phyloP scores from a whole-genome alignment of 2,329 filamentous ascomycete species.

The Fusarium drepaniforme region DNA sequence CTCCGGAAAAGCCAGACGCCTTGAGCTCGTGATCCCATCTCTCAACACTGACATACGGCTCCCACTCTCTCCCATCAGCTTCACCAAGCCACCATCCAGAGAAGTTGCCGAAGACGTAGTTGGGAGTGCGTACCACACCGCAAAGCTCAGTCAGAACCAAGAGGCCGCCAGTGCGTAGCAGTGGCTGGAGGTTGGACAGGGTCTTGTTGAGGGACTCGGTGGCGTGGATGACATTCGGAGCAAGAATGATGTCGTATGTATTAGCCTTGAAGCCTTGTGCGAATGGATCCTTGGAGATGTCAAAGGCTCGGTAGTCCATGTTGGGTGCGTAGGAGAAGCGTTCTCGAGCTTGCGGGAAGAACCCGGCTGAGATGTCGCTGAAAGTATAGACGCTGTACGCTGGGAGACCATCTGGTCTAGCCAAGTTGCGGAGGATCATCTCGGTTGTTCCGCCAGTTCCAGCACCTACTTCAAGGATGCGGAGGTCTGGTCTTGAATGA shows the following conservation, averaged over 20 bases:
- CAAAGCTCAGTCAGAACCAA: slow-evolving; percentile 1
- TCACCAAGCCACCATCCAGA: slow-evolving; percentile 51
- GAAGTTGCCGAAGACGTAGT: slow-evolving; percentile 44
- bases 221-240: slow-evolving; percentile 47
- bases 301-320: slow-evolving; percentile 45
- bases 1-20: slow-evolving; percentile 36
- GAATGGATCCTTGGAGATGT: slow-evolving; percentile 46
- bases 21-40: slow-evolving; percentile 46
- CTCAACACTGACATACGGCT: slow-evolving; percentile 41
- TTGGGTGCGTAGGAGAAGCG: slow-evolving; percentile 26
- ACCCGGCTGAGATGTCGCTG: slow-evolving; percentile 48
- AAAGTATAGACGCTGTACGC: slow-evolving; percentile 40
- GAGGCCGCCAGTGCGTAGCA: slow-evolving; percentile 30
- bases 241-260: slow-evolving; percentile 47
- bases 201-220: slow-evolving; percentile 40
- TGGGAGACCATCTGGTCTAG: background rate
- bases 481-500: slow-evolving; percentile 32
- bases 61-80: slow-evolving; percentile 37
- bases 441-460: slow-evolving; percentile 51
- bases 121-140: slow-evolving; percentile 18
- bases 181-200: slow-evolving; percentile 34
- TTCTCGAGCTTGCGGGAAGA: slow-evolving; percentile 43
- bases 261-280: slow-evolving; percentile 45
- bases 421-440: slow-evolving; percentile 36
- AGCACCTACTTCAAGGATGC: slow-evolving; percentile 45